Conservation (phyloP, 495 filamentous ascomycete genomes). For the Penicillium argentinense region DNA sequence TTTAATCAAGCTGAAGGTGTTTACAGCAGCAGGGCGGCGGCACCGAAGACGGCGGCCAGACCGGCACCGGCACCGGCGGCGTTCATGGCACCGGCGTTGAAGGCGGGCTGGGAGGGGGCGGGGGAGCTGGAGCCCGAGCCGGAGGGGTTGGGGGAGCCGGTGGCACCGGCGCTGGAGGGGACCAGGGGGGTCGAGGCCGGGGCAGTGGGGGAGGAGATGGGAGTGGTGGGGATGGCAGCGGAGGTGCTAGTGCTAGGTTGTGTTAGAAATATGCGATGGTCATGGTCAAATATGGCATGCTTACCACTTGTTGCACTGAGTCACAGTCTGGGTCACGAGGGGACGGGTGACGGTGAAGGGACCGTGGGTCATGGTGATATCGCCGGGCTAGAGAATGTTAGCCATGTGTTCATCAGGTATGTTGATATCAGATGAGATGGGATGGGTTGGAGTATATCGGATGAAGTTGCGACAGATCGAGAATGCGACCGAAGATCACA, state of each 20-base stretch:
- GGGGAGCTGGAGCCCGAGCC: conserved; percentile 38
- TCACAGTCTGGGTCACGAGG: conserved; percentile 59
- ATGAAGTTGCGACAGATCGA: background rate
- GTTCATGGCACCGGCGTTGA: conserved; percentile 51
- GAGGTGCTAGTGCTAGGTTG: conserved; percentile 40
- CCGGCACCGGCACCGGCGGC: conserved; percentile 61
- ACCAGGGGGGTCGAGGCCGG: conserved; percentile 58
- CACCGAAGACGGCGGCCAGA: conserved; percentile 73
- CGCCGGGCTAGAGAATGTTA: conserved; percentile 56
- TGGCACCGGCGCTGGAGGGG: conserved; percentile 32
- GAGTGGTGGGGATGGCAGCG: conserved; percentile 41
- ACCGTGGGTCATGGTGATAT: conserved; percentile 69
- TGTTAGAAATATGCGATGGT: background rate
- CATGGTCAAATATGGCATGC: conserved; percentile 5
- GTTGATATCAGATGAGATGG: too few species aligned
- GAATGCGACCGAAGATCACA: background rate
- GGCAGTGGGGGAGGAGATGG: conserved; percentile 31
- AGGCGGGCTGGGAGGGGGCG: conserved; percentile 49
- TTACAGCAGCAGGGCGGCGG: conserved; percentile 75
- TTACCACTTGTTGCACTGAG: conserved; percentile 68
- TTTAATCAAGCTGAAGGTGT: conserved; percentile 3
- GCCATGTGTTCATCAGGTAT: conserved; percentile 17
- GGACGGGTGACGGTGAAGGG: conserved; percentile 68
- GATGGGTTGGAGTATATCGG: background rate
- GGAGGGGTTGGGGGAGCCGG: conserved; percentile 18